These are phyloP conservation scores for Candida frijolesensis DNA, from an alignment of 1,139 yeast genomes.

Conservation along the genomic window DNA sequence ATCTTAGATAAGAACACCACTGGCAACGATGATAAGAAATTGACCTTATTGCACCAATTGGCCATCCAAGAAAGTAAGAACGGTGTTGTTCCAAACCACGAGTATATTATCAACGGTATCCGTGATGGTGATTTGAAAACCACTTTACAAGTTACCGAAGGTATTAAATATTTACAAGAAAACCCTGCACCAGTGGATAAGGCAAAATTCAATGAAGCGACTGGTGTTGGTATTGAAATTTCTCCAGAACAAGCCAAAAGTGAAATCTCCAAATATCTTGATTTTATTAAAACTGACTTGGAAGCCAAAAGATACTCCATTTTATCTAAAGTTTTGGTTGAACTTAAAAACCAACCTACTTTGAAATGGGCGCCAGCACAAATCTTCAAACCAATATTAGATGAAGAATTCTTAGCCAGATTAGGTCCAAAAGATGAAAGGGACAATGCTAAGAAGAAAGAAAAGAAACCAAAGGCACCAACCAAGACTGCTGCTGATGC, in stretches of 20 bases:
- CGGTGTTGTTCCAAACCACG: conserved; percentile 43
- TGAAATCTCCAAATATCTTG: conserved; percentile 62
- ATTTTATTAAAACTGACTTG: conserved; percentile 58
- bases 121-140: conserved; percentile 65
- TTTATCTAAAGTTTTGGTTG: conserved; percentile 76
- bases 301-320: conserved; percentile 72
- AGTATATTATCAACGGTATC: conserved; percentile 60
- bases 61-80: conserved; percentile 65
- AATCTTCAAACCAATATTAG: conserved; percentile 83
- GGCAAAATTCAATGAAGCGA: conserved; percentile 53
- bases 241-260: conserved; percentile 63
- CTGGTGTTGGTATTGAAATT: conserved; percentile 84
- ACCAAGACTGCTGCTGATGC: conserved; percentile 20
- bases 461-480: conserved; percentile 53
- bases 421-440: conserved; percentile 97
- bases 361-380: conserved; percentile 94
- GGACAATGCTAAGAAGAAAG: conserved; percentile 81
- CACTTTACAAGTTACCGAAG: conserved; percentile 77
- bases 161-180: conserved; percentile 66
- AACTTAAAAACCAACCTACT: conserved; percentile 68
- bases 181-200: conserved; percentile 40
- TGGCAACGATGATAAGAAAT: conserved; percentile 48
- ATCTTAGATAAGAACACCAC: conserved; percentile 37
- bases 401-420: conserved; percentile 64
- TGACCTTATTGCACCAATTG: conserved; percentile 71